Evolutionary conservation across 148 eudicot genomes (phyloP).

Genomic region (Spergularia bocconei): DNA sequence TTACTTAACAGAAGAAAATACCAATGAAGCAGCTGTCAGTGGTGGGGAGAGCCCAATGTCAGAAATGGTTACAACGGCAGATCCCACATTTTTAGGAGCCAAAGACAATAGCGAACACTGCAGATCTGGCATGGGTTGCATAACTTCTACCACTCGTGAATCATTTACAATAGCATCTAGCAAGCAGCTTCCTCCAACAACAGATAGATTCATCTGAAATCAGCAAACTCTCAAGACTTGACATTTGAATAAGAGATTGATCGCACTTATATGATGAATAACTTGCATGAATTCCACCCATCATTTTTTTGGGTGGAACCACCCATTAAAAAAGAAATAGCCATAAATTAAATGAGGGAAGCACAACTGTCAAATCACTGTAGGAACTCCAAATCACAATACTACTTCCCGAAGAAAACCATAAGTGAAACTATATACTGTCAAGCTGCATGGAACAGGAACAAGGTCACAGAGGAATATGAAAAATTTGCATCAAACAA

Average conservation of each 20-base stretch:
- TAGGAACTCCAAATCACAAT: background rate
- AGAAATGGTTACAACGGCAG: slow-evolving; percentile 59
- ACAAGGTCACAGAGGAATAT: background rate
- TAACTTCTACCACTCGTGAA: slow-evolving; percentile 62
- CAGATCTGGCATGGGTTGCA: slow-evolving; percentile 46
- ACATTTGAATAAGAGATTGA: slow-evolving; percentile 1
- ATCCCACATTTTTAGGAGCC: slow-evolving; percentile 69
- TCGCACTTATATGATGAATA: background rate
- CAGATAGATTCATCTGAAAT: slow-evolving; percentile 67
- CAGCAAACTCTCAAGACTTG: slow-evolving; percentile 6
- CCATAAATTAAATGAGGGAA: background rate
- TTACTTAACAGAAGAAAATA: slow-evolving; percentile 27
- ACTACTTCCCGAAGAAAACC: background rate
- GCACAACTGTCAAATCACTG: background rate
- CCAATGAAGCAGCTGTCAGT: slow-evolving; percentile 60
- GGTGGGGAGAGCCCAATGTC: slow-evolving; percentile 83
- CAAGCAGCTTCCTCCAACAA: slow-evolving; percentile 79
- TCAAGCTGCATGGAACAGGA: background rate
- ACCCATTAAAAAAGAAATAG: background rate
- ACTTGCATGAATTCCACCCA: slow-evolving; percentile 2
- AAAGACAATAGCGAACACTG: slow-evolving; percentile 58
- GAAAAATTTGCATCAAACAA: no score
- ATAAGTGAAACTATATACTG: background rate
- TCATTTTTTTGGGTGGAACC: slow-evolving; percentile 1
- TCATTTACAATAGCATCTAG: slow-evolving; percentile 64